A percentile compares a stretch with the other conserved stretches of the same genome.
Evolutionary conservation across 2,329 filamentous ascomycete genomes (phyloP).

Genomic region (Sordariomycetes sp.): DNA sequence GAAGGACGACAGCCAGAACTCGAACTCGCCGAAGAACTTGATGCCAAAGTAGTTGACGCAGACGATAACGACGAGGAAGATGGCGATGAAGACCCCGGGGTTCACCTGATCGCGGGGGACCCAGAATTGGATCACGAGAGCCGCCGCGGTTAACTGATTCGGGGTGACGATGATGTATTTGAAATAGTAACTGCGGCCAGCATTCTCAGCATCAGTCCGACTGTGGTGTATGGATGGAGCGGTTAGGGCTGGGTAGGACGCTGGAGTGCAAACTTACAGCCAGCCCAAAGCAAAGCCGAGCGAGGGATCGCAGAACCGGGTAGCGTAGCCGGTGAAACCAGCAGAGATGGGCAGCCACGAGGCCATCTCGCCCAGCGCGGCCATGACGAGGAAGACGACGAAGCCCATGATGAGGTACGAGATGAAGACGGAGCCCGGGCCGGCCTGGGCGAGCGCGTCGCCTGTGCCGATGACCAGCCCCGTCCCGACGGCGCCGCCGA

Average conservation of each 20-base stretch:
- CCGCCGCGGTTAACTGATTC: conserved; percentile 71
- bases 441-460: conserved; percentile 36
- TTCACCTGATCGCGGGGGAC: conserved; percentile 51
- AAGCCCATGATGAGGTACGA: conserved; percentile 57
- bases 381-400: conserved; percentile 72
- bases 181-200: conserved; percentile 38
- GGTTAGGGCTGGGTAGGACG: background rate
- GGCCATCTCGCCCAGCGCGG: conserved; percentile 71
- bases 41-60: conserved; percentile 60
- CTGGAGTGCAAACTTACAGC: conserved; percentile 31
- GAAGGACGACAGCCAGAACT: conserved; percentile 50
- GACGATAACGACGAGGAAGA: conserved; percentile 51
- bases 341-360: conserved; percentile 66
- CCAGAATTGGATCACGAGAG: conserved; percentile 72
- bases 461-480: conserved; percentile 61
- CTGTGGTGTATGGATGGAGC: background rate
- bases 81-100: conserved; percentile 66
- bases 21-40: conserved; percentile 52
- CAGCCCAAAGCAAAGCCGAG: conserved; percentile 69
- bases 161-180: conserved; percentile 80
- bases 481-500: conserved; percentile 63
- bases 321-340: conserved; percentile 72
- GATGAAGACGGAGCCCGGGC: conserved; percentile 56
- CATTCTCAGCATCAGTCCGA: conserved; percentile 6
- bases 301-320: conserved; percentile 67